Evolutionary conservation across 345 rosid species (phyloP).

Genomic region (Rhodamnia rubescens): DNA sequence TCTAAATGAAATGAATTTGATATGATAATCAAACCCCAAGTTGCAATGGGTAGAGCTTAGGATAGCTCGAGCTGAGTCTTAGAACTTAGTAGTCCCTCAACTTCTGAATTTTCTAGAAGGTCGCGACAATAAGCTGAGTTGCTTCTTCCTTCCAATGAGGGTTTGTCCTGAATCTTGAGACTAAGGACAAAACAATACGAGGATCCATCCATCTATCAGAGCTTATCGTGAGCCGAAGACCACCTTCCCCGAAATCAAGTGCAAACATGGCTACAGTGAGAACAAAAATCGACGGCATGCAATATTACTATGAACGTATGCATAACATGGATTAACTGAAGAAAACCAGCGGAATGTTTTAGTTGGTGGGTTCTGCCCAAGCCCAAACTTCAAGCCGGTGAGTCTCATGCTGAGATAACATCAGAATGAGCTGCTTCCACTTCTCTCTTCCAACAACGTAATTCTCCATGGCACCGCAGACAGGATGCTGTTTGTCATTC

Average conservation of each 20-base stretch:
- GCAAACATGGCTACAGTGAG: background rate
- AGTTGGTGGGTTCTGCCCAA: slow-evolving; percentile 45
- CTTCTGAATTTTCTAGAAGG: no score
- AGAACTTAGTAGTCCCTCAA: no score
- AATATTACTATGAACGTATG: background rate
- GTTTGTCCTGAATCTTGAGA: slow-evolving; percentile 74
- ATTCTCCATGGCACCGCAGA: slow-evolving; percentile 95
- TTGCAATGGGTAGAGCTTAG: no score
- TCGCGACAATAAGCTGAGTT: slow-evolving; percentile 27
- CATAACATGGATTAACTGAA: background rate
- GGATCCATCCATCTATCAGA: slow-evolving; percentile 92
- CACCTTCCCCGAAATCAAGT: slow-evolving; percentile 43
- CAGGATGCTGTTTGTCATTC: slow-evolving; percentile 69
- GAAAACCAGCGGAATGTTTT: slow-evolving; percentile 24
- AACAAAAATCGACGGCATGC: background rate
- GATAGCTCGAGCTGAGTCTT: no score
- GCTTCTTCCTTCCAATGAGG: slow-evolving; percentile 67
- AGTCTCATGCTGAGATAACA: slow-evolving; percentile 95
- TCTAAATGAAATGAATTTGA: no score
- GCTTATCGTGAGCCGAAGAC: slow-evolving; percentile 51
- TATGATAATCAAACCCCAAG: no score
- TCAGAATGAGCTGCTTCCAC: slow-evolving; percentile 79
- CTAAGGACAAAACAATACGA: slow-evolving; percentile 65
- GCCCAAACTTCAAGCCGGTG: slow-evolving; percentile 99
- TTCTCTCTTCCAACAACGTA: slow-evolving; percentile 67